phyloP scores from a whole-genome alignment of 768 basidiomycete genomes.

The Dioszegia crocea region DNA sequence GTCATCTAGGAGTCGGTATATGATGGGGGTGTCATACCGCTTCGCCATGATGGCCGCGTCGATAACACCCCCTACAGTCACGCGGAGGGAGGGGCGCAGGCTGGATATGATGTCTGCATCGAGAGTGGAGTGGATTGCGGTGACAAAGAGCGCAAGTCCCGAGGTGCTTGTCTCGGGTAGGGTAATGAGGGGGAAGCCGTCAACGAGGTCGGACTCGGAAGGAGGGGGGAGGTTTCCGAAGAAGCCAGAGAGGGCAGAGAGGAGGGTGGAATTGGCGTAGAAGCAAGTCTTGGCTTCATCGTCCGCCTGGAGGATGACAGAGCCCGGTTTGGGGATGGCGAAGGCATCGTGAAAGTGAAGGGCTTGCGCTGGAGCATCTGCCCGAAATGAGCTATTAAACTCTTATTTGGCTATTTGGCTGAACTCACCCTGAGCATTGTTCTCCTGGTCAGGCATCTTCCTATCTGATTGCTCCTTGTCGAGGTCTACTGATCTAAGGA shows the following conservation, averaged over 20 bases:
- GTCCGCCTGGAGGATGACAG: not conserved
- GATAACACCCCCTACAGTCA: not conserved
- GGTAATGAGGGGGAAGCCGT: not conserved
- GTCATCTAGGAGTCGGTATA: not conserved
- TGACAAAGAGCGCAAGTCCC: not conserved
- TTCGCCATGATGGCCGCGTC: not conserved
- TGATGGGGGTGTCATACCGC: not conserved
- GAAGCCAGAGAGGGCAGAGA: not conserved
- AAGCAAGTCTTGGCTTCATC: not conserved
- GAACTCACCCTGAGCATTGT: no score
- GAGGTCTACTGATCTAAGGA: no score
- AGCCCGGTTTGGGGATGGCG: not conserved
- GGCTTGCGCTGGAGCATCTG: not conserved
- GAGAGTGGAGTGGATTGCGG: not conserved
- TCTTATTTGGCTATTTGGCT: no score
- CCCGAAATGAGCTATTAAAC: no score
- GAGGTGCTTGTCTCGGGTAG: not conserved
- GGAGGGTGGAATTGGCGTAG: not conserved
- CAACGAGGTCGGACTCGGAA: not conserved
- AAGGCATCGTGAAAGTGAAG: not conserved
- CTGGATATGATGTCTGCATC: not conserved
- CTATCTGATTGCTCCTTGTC: no score
- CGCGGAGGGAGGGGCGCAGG: not conserved
- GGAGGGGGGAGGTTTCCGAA: not conserved
- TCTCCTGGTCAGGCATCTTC: no score